Conservation (phyloP, 192 early-diverging fungal genomes). For the Podochytrium sp. region DNA sequence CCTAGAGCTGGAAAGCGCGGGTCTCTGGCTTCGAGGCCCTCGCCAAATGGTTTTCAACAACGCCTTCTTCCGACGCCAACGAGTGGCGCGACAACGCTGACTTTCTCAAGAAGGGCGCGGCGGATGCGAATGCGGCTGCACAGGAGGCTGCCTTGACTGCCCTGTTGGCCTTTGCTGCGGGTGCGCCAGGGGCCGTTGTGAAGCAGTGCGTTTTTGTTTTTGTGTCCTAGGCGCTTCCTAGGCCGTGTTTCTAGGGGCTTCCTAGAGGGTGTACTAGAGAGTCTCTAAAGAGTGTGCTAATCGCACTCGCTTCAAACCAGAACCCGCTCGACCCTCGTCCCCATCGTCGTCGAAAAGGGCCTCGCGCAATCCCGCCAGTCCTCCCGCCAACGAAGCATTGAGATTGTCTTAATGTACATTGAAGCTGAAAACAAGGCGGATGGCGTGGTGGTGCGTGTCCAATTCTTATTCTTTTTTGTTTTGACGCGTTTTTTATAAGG, state of each 20-base stretch:
- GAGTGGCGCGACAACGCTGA: slow-evolving; percentile 75
- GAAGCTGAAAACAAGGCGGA: slow-evolving; percentile 81
- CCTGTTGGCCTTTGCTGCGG: slow-evolving; percentile 76
- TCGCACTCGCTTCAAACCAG: slow-evolving; percentile 47
- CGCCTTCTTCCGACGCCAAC: slow-evolving; percentile 61
- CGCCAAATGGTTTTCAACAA: slow-evolving; percentile 66
- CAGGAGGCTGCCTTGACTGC: slow-evolving; percentile 84
- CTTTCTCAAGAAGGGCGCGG: slow-evolving; percentile 78
- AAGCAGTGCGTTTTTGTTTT: slow-evolving; percentile 59
- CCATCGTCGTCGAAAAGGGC: slow-evolving; percentile 85
- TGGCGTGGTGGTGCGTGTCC: slow-evolving; percentile 75
- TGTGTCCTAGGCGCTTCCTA: too few relatives aligned
- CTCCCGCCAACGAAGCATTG: slow-evolving; percentile 76
- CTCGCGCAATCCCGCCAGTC: slow-evolving; percentile 80
- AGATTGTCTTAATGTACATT: slow-evolving; percentile 82
- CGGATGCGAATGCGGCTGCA: slow-evolving; percentile 88
- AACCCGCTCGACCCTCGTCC: slow-evolving; percentile 69
- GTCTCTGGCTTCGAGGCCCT: slow-evolving; percentile 83
- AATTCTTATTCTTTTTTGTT: background rate
- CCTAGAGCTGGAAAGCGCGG: slow-evolving; percentile 92
- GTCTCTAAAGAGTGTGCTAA: too few relatives aligned
- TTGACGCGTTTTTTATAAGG: slow-evolving; percentile 45
- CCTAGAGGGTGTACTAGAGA: too few relatives aligned
- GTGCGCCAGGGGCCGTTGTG: slow-evolving; percentile 71
- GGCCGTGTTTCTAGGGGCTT: too few relatives aligned